Conservation (phyloP, 2,329 filamentous ascomycete genomes). For the Daldinia eschscholtzii region DNA sequence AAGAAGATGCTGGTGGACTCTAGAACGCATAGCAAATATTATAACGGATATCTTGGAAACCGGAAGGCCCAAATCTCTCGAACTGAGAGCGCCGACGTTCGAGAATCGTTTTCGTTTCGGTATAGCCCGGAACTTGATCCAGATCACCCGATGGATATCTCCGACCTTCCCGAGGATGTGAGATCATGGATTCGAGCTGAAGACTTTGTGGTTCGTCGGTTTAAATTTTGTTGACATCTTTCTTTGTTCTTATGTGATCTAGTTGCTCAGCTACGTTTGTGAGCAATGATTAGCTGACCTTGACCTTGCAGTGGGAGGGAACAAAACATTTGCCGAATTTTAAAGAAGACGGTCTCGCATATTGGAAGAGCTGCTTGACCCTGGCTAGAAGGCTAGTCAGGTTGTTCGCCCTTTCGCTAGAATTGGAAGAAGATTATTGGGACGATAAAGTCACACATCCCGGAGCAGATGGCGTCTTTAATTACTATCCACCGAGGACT, state of each 20-base stretch:
- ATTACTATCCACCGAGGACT: conserved; percentile 56
- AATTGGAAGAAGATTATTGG: conserved; percentile 67
- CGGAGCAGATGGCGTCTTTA: conserved; percentile 58
- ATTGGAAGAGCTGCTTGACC: conserved; percentile 63
- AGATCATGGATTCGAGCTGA: conserved; percentile 60
- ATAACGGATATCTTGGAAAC: conserved; percentile 62
- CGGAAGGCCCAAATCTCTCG: conserved; percentile 62
- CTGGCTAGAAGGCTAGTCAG: conserved; percentile 65
- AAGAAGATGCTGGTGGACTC: conserved; percentile 58
- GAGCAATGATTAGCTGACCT: conserved; percentile 10
- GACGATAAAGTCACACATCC: conserved; percentile 67
- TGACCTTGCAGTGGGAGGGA: conserved; percentile 57
- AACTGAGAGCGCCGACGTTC: conserved; percentile 62
- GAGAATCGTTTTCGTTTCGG: conserved; percentile 65
- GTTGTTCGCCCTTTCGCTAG: conserved; percentile 67
- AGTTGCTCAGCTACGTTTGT: neutral
- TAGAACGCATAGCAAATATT: conserved; percentile 56
- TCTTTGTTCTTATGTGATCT: neutral
- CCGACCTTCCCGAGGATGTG: conserved; percentile 59
- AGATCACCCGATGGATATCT: conserved; percentile 55
- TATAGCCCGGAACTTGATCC: conserved; percentile 68
- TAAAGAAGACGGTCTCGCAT: conserved; percentile 59
- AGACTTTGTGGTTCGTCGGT: conserved; percentile 57
- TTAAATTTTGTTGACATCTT: neutral
- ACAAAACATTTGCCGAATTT: conserved; percentile 63